Evolutionary conservation across 2,329 filamentous ascomycete species (phyloP).

Genomic region (Ophiostoma fasciatum): DNA sequence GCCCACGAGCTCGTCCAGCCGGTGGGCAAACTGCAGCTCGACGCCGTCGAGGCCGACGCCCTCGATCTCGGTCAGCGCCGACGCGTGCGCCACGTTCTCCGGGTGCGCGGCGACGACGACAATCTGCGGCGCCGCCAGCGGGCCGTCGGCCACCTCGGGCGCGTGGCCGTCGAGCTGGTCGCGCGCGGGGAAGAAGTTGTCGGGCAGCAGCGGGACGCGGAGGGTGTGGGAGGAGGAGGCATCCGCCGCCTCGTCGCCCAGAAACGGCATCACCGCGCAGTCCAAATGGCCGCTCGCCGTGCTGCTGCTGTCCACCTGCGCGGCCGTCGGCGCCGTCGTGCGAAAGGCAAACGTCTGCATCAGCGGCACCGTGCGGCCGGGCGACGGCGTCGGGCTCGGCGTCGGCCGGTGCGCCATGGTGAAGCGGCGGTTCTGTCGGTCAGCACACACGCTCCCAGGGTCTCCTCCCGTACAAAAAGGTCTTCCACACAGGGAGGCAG

Average conservation of each 20-base stretch:
- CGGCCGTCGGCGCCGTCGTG: constrained; percentile 26
- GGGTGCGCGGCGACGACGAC: constrained; percentile 43
- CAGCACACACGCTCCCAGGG: too few relatives aligned
- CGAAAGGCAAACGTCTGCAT: constrained; percentile 54
- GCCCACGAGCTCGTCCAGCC: constrained; percentile 15
- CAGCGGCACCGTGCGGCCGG: constrained; percentile 34
- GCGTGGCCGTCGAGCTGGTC: constrained; percentile 24
- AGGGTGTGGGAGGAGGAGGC: too few relatives aligned
- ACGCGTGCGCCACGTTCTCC: constrained; percentile 31
- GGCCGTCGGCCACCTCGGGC: constrained; percentile 27
- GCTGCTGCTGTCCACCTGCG: constrained; percentile 20
- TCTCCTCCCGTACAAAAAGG: constrained; percentile 26
- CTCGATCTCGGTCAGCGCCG: constrained; percentile 41
- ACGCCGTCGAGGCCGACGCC: constrained; percentile 41
- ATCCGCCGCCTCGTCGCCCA: constrained; percentile 11
- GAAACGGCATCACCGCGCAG: constrained; percentile 35
- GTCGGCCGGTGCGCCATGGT: constrained; percentile 34
- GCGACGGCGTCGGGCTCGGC: constrained; percentile 25
- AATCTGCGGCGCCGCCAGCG: constrained; percentile 29
- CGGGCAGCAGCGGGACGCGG: constrained; percentile 45
- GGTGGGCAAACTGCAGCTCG: constrained; percentile 37
- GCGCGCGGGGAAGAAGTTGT: constrained; percentile 36
- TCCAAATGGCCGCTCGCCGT: too few relatives aligned
- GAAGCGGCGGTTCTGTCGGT: constrained; percentile 24
- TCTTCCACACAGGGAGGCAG: too few relatives aligned